Conservation (phyloP, 1,284 basidiomycete genomes). For the Microbotryum scabiosae region DNA sequence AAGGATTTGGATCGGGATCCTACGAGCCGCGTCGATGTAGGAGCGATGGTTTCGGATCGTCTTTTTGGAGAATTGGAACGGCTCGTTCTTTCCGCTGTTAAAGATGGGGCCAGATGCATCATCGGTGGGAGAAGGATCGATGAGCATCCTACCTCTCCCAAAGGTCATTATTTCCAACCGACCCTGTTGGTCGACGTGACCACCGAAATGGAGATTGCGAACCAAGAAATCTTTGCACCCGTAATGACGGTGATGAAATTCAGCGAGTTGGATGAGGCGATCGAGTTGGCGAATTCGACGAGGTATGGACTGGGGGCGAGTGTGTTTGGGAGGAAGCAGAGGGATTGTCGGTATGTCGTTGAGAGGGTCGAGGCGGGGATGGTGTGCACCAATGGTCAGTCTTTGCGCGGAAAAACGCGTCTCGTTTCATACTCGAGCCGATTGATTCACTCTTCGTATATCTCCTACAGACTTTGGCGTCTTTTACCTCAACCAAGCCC, state of each 20-base stretch:
- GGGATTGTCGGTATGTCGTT: slow-evolving; percentile 67
- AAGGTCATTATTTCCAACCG: slow-evolving; percentile 71
- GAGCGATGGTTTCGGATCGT: slow-evolving; percentile 66
- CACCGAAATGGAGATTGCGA: slow-evolving; percentile 64
- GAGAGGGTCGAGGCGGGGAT: slow-evolving; percentile 78
- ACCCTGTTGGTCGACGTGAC: slow-evolving; percentile 77
- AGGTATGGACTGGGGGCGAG: slow-evolving; percentile 83
- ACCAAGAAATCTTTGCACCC: slow-evolving; percentile 78
- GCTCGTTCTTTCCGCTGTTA: slow-evolving; percentile 62
- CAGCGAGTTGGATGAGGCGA: slow-evolving; percentile 67
- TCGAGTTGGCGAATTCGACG: slow-evolving; percentile 75
- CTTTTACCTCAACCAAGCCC: slow-evolving; percentile 55
- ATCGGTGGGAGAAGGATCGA: slow-evolving; percentile 59
- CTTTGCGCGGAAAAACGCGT: not conserved
- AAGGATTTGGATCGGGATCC: slow-evolving; percentile 32
- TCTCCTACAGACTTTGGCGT: slow-evolving; percentile 13
- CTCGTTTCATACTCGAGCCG: slow-evolving; percentile 18
- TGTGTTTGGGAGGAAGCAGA: slow-evolving; percentile 79
- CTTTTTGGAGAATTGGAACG: slow-evolving; percentile 60
- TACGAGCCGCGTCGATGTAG: slow-evolving; percentile 54
- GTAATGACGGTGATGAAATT: slow-evolving; percentile 77
- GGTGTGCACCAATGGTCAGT: slow-evolving; percentile 80
- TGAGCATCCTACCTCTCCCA: slow-evolving; percentile 42
- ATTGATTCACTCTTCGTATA: not conserved
- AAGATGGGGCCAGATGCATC: slow-evolving; percentile 60